These are phyloP conservation scores for Leccinum fallax DNA, from an alignment of 1,284 basidiomycete genomes.

Conservation along the genomic window DNA sequence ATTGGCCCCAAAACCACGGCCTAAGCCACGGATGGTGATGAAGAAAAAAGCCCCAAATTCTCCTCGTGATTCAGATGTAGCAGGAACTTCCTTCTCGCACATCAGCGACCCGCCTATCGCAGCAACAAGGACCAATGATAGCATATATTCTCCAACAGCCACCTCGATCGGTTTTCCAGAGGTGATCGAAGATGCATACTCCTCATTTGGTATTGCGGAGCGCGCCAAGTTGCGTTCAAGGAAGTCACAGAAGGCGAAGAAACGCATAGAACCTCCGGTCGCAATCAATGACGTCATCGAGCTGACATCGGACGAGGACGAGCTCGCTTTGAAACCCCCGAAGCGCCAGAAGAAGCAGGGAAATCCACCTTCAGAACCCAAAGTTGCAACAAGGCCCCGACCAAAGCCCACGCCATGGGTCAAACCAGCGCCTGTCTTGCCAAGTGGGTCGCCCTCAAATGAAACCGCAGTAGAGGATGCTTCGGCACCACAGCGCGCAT, in stretches of 20 bases:
- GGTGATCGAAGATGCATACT: constrained; percentile 23
- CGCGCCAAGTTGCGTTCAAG: constrained; percentile 48
- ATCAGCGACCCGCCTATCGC: constrained; percentile 26
- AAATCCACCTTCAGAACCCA: constrained; percentile 11
- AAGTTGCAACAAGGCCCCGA: constrained; percentile 20
- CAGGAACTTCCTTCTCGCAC: constrained; percentile 24
- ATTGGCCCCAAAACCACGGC: constrained; percentile 20
- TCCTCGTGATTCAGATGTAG: background rate
- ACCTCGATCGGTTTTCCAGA: constrained; percentile 13
- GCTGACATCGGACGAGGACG: constrained; percentile 37
- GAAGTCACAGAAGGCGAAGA: constrained; percentile 24
- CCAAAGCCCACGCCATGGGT: constrained; percentile 30
- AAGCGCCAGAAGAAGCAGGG: constrained; percentile 34
- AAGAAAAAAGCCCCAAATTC: constrained; percentile 16
- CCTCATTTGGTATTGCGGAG: constrained; percentile 44
- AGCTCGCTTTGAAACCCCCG: constrained; percentile 27
- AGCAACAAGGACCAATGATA: constrained; percentile 19
- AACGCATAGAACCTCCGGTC: background rate
- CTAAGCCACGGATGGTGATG: constrained; percentile 30
- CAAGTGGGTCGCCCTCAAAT: constrained; percentile 11
- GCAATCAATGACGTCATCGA: constrained; percentile 33
- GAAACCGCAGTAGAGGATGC: background rate
- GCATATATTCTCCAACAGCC: constrained; percentile 21
- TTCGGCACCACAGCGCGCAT: background rate
- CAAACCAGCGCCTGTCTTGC: constrained; percentile 11